Percentiles rank a stretch among this genome's conserved stretches.
These are phyloP conservation scores for Drosera spatulata DNA, from an alignment of 179 eudicot species.

Conservation along the genomic window DNA sequence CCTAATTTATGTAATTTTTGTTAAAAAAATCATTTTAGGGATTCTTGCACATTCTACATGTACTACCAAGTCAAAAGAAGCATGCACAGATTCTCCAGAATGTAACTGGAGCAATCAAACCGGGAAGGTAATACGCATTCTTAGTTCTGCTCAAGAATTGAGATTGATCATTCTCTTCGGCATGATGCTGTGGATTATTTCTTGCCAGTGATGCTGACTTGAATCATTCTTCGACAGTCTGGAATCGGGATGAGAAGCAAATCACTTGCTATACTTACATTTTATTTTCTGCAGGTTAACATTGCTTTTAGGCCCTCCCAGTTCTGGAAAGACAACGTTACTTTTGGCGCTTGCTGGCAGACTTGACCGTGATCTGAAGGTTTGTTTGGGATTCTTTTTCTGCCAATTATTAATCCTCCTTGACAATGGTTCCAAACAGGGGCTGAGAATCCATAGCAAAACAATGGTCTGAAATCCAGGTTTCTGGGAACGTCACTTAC, in stretches of 20 bases:
- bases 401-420: neutral
- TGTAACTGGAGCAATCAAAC: neutral
- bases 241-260: too few relatives aligned
- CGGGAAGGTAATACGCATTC: neutral
- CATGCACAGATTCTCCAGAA: neutral
- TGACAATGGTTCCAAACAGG: too few relatives aligned
- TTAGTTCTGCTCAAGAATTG: too few relatives aligned
- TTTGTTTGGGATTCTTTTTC: neutral
- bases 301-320: conserved; percentile 14
- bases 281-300: conserved; percentile 2
- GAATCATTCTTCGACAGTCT: neutral
- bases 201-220: neutral
- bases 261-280: neutral
- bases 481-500: conserved; percentile 1
- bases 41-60: neutral
- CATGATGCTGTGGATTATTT: neutral
- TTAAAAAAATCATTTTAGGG: neutral
- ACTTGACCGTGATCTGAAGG: conserved; percentile 4
- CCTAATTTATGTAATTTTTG: neutral
- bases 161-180: neutral
- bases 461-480: neutral
- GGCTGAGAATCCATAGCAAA: too few relatives aligned
- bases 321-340: conserved; percentile 14
- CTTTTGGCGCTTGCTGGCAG: conserved; percentile 13
- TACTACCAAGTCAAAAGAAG: neutral